phyloP scores from a whole-genome alignment of 305 asterid genomes.

The Andrographis paniculata region DNA sequence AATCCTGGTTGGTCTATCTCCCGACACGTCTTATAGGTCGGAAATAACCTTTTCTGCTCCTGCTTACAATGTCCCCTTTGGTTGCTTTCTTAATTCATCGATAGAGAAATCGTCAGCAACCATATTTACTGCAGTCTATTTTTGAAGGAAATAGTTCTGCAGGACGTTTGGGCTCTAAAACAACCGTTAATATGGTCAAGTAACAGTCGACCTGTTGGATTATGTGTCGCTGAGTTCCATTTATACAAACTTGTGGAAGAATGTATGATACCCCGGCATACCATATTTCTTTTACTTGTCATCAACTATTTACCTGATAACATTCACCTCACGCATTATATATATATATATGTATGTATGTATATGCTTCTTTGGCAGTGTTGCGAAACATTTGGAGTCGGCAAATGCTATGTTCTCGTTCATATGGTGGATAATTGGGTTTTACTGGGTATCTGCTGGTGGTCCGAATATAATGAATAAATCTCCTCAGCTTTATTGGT shows the following conservation, averaged over 20 bases:
- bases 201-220: no score
- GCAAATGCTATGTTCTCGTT: slow-evolving; percentile 94
- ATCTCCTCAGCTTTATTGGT: slow-evolving; percentile 95
- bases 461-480: slow-evolving; percentile 48
- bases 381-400: slow-evolving; percentile 81
- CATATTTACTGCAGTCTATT: no score
- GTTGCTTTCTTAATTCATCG: background rate
- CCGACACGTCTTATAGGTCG: background rate
- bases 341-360: no score
- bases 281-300: background rate
- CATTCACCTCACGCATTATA: no score
- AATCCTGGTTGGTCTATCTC: background rate
- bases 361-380: slow-evolving; percentile 35
- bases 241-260: background rate
- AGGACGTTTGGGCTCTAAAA: no score
- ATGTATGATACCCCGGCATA: background rate
- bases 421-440: slow-evolving; percentile 98
- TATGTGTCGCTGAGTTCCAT: no score
- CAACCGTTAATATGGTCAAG: no score
- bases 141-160: no score
- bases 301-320: no score
- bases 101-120: background rate
- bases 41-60: background rate
- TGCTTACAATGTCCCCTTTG: background rate
- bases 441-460: slow-evolving; percentile 93